Base-by-base conservation (phyloP, 1,139 yeast species). In the Nematodospora anomalae region DNA sequence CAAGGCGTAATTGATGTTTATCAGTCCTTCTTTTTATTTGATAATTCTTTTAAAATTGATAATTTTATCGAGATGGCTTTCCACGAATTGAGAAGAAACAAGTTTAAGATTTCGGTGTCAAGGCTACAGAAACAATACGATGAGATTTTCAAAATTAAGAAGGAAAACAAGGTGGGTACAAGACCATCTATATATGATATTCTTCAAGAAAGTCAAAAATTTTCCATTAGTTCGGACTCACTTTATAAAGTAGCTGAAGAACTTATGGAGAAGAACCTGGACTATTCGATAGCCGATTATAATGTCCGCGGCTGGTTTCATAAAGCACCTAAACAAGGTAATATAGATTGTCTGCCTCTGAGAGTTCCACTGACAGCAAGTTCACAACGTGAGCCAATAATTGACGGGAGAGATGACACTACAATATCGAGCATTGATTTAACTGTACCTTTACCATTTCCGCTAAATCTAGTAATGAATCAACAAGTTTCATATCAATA, bases 381-480 rank as follows among this genome's bases (percentile, higher is more conserved):
- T 3, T 30, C 38, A 2, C 32, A 27, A 28, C n/a, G 16, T 16
- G 36, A 22, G 14, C 28, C 13, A 26, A 9, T 24, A 9, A 16
- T 8, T 23, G 28, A 26, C 8, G 15, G 14, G 11, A 32, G 28
- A 10, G 38, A 42, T 14, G 44, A 37, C n/a, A 25, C 30, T 31
- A 51, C 71, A 2, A 59, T 69, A 4, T 44, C 64, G 2, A 64
- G 68, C 25, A 52, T 89, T 10, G 84, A 81, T 46, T 65, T 89
- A 28, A 85, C 86, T 36, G 57, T 87, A 24, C 66, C 73, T 18
- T 66, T 90, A 14, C 96, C 97, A 5, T 94, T 88, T 53, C 99
- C 99, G 0, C 61, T 89, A 32, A 88, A 89, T 46, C 67, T 90
- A 26, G 69, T 92, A 1, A 62, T 89, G 3, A 79, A 85, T 16